Percentiles rank a stretch among this genome's conserved stretches.
Evolutionary conservation across 1,139 yeast species (phyloP).

Genomic region (Torulaspora globosa): DNA sequence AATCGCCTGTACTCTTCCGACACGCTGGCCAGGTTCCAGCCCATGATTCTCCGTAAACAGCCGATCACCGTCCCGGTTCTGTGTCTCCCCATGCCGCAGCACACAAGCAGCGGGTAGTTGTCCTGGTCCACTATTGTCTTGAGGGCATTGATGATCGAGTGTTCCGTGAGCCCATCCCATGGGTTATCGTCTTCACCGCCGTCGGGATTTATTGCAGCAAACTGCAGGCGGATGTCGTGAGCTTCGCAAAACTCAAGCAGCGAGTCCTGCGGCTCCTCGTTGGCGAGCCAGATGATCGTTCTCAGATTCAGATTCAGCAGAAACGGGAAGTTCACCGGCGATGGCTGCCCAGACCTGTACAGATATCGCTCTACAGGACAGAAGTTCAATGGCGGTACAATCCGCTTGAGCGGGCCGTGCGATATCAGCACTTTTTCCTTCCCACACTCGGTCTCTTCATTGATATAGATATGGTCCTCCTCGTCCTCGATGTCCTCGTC

Average conservation of each 20-base stretch:
- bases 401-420: slow-evolving; percentile 53
- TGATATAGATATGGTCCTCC: slow-evolving; percentile 29
- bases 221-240: slow-evolving; percentile 59
- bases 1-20: slow-evolving; percentile 91
- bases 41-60: slow-evolving; percentile 81
- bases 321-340: slow-evolving; percentile 87
- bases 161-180: slow-evolving; percentile 94
- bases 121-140: slow-evolving; percentile 65
- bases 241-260: slow-evolving; percentile 76
- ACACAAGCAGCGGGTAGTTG: slow-evolving; percentile 80
- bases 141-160: slow-evolving; percentile 72
- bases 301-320: slow-evolving; percentile 66
- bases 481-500: slow-evolving; percentile 28
- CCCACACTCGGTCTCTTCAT: slow-evolving; percentile 36
- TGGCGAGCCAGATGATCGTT: slow-evolving; percentile 89
- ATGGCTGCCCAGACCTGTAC: slow-evolving; percentile 93
- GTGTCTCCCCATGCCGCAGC: slow-evolving; percentile 98
- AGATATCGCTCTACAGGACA: slow-evolving; percentile 87
- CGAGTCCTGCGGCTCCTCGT: slow-evolving; percentile 91
- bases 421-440: slow-evolving; percentile 28
- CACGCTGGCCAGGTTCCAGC: slow-evolving; percentile 93
- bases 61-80: slow-evolving; percentile 96
- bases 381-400: slow-evolving; percentile 91
- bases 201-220: slow-evolving; percentile 54
- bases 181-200: slow-evolving; percentile 80